A percentile compares a stretch with the other conserved stretches of the same genome.
Evolutionary conservation across 768 basidiomycete genomes (phyloP).

Genomic region (Tricholoma sp.): DNA sequence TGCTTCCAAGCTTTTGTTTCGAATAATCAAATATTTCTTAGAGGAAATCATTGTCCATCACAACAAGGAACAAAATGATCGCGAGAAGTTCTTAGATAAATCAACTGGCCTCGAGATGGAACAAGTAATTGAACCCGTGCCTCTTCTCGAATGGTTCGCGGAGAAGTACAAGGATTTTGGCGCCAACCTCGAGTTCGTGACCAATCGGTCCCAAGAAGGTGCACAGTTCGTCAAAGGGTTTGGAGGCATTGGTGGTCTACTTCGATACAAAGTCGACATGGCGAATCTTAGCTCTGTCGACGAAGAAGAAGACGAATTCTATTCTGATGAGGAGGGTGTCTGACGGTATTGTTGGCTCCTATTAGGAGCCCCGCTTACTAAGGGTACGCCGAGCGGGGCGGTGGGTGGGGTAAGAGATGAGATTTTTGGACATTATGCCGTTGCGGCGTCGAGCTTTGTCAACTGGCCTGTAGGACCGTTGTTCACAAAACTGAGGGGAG

Average conservation of each 20-base stretch:
- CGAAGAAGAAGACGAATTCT: conserved; percentile 87
- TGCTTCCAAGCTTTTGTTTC: neutral
- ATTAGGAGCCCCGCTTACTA: conserved; percentile 64
- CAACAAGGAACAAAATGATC: conserved; percentile 84
- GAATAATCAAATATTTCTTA: conserved; percentile 19
- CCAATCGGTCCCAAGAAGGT: conserved; percentile 94
- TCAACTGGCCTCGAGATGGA: conserved; percentile 97
- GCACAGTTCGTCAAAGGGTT: conserved; percentile 98
- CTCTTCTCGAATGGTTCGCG: conserved; percentile 96
- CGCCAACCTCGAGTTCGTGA: conserved; percentile 92
- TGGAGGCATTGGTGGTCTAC: conserved; percentile 93
- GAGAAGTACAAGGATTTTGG: conserved; percentile 99
- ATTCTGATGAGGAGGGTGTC: conserved; percentile 69
- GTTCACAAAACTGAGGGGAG: neutral
- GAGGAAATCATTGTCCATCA: conserved; percentile 82
- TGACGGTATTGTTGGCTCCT: conserved; percentile 85
- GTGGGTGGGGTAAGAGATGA: conserved; percentile 25
- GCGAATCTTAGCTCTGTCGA: conserved; percentile 68
- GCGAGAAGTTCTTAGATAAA: conserved; percentile 94
- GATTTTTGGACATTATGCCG: neutral
- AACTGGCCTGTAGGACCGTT: neutral
- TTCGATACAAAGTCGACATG: conserved; percentile 98
- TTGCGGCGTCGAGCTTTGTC: neutral
- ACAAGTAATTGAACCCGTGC: conserved; percentile 70
- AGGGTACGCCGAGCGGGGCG: conserved; percentile 69